Percentiles rank a stretch among this genome's conserved stretches.
These are phyloP conservation scores for Aureobasidium leucospermi DNA, from an alignment of 2,329 filamentous ascomycete species.

Conservation along the genomic window DNA sequence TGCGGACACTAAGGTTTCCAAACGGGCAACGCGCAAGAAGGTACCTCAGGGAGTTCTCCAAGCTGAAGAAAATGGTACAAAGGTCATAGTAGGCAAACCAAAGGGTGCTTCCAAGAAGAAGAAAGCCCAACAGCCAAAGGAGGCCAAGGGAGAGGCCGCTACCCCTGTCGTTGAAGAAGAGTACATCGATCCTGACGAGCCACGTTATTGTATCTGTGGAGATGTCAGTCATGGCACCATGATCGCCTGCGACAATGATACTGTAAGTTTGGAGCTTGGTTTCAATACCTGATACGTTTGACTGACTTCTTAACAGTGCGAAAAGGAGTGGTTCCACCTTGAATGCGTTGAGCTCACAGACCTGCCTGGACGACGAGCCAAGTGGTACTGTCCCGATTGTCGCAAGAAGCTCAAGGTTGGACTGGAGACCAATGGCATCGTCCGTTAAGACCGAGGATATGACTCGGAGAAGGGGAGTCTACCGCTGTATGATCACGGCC, in stretches of 20 bases:
- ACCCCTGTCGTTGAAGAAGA: constrained; percentile 26
- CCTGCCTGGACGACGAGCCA: constrained; percentile 63
- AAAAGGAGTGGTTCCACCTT: constrained; percentile 80
- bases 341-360: constrained; percentile 64
- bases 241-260: constrained; percentile 74
- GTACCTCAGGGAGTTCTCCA: constrained; percentile 67
- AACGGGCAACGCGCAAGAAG: constrained; percentile 51
- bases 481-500: neutral
- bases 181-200: constrained; percentile 64
- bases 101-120: constrained; percentile 64
- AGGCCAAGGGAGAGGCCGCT: constrained; percentile 29
- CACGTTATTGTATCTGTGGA: constrained; percentile 70
- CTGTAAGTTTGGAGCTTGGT: constrained; percentile 46
- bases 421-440: constrained; percentile 24
- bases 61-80: constrained; percentile 50
- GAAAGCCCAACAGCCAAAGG: constrained; percentile 24
- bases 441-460: neutral
- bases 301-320: constrained; percentile 47
- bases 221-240: constrained; percentile 75
- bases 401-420: constrained; percentile 41
- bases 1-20: constrained; percentile 12
- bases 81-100: constrained; percentile 63
- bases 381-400: constrained; percentile 82
- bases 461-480: neutral
- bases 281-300: neutral